These are phyloP conservation scores for Brassica napus DNA, from an alignment of 345 rosid genomes.

Conservation along the genomic window Da-Ae NC_063439.1:6866501-6867000, in stretches of 20 bases:
- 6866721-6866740: slow-evolving; percentile 5
- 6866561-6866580: slow-evolving; percentile 12
- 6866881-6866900: slow-evolving; percentile 32
- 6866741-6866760: background rate
- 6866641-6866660: background rate
- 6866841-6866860: slow-evolving; percentile 12
- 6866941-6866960: slow-evolving; percentile 26
- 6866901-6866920: slow-evolving; percentile 25
- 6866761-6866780: background rate
- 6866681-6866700: background rate
- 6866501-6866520: slow-evolving; percentile 17
- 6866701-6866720: slow-evolving; percentile 5
- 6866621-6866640: slow-evolving; percentile 5
- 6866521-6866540: background rate
- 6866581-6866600: slow-evolving; percentile 4
- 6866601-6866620: slow-evolving; percentile 4
- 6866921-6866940: slow-evolving; percentile 27
- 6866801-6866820: background rate
- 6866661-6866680: slow-evolving; percentile 11
- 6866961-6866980: slow-evolving; percentile 23
- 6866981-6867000: slow-evolving; percentile 30
- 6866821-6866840: slow-evolving; percentile 9
- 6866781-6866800: background rate
- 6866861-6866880: slow-evolving; percentile 28
- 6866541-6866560: slow-evolving; percentile 10